phyloP scores from a whole-genome alignment of 805 yeast species.

The Nakazawaea ishiwadae region DNA sequence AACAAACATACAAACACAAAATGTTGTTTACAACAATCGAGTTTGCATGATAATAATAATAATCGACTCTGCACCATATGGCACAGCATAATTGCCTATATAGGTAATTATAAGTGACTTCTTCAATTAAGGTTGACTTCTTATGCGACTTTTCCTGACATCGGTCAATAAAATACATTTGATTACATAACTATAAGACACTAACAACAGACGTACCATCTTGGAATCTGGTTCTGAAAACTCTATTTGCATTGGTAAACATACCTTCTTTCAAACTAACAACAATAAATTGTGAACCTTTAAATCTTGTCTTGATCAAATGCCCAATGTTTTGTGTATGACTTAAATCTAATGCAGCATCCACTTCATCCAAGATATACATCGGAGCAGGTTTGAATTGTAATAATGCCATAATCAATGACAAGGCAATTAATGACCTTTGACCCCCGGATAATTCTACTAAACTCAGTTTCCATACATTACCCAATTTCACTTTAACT shows the following conservation, averaged over 20 bases:
- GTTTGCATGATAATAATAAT: too few relatives aligned
- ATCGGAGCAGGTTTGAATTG: slow-evolving; percentile 98
- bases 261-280: slow-evolving; percentile 97
- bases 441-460: slow-evolving; percentile 98
- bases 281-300: slow-evolving; percentile 94
- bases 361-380: slow-evolving; percentile 97
- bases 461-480: slow-evolving; percentile 88
- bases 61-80: too few relatives aligned
- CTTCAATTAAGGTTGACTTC: too few relatives aligned
- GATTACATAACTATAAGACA: slow-evolving; percentile 52
- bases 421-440: slow-evolving; percentile 86
- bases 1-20: too few relatives aligned
- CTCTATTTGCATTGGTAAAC: slow-evolving; percentile 95
- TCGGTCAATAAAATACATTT: too few relatives aligned
- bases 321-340: slow-evolving; percentile 98
- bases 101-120: too few relatives aligned
- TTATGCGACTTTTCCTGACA: too few relatives aligned
- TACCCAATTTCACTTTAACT: slow-evolving; percentile 84
- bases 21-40: too few relatives aligned
- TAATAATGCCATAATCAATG: slow-evolving; percentile 84
- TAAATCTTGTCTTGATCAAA: slow-evolving; percentile 88
- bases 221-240: slow-evolving; percentile 89
- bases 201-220: slow-evolving; percentile 95
- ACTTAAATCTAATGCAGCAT: slow-evolving; percentile 94
- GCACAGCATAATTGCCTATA: too few relatives aligned